Evolutionary conservation across 768 basidiomycete genomes (phyloP), one percentile per base, ranked within the genome.

Genomic region (Stropharia rugosoannulata): DNA sequence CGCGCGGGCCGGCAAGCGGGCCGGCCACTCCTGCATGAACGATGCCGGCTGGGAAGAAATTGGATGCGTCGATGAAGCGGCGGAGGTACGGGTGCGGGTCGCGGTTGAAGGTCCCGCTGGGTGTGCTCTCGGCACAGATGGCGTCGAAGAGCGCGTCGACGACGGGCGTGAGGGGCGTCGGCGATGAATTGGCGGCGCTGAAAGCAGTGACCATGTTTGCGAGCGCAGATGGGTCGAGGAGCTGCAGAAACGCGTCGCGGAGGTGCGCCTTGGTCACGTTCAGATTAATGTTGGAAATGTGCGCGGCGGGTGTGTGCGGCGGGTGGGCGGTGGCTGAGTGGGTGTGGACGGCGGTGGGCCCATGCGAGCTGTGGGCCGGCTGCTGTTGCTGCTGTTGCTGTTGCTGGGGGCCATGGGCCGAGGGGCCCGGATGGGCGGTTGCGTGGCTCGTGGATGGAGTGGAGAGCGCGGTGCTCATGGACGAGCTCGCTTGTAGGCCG

Each of bases 131-230:
- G 1, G 74, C 60, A 10, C 75, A 70, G 49, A 77, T 67, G 43
- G 83, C 83, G 29, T 83, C 82, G 56, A 85, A 86, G 4, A 86
- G 73, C 8, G 81, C 77, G 35, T 77, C 73, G 3, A 86, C 66
- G 29, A 83, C 75, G 1, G 79, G 71, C 0, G 75, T 76, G 12
- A 86, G 71, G 1, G 83, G 79, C 0, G 79, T 79, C 2, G 75
- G 64, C 0, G 80, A 82, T 2, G 80, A 79, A 55, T 82, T 75
- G 4, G 77, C 70, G 16, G 75, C 64, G 36, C 75, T 76, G 54
- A 74, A 83, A 16, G 73, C 71, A 54, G 81, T 79, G 37, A 85
- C 79, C 71, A 84, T 78, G 38, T 78, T 76, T 12, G 84, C 77
- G 16, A 86, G 68, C 3, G 77, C 79, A 1, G 75, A 66, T 0